Evolutionary conservation across 768 basidiomycete species (phyloP).

Genomic region (Mycena indigotica): DNA sequence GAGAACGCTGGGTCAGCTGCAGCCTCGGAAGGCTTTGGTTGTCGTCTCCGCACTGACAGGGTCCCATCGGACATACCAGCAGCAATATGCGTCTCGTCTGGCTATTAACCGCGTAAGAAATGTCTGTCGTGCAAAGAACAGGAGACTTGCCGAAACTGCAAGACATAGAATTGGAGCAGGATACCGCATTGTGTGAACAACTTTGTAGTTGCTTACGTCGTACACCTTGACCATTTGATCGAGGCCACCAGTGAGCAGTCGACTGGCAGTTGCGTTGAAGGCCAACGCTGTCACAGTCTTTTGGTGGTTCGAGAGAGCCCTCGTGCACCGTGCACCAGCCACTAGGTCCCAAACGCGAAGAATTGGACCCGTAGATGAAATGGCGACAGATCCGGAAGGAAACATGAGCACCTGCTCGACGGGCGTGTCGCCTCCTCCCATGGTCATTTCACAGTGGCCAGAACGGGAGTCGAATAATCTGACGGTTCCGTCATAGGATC

Average conservation of each 20-base stretch:
- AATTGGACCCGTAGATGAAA: conserved; percentile 91
- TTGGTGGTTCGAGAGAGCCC: conserved; percentile 95
- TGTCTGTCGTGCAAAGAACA: neutral
- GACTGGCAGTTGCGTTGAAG: conserved; percentile 73
- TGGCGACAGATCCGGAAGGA: conserved; percentile 80
- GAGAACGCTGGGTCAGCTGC: conserved; percentile 37
- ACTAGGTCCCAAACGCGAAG: conserved; percentile 94
- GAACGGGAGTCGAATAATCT: conserved; percentile 86
- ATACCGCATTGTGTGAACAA: conserved; percentile 98
- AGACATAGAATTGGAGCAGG: conserved; percentile 89
- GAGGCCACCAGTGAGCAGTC: conserved; percentile 86
- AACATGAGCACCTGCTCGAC: conserved; percentile 94
- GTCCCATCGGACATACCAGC: conserved; percentile 99
- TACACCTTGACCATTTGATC: conserved; percentile 99
- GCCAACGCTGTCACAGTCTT: conserved; percentile 92
- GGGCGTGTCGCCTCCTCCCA: conserved; percentile 63
- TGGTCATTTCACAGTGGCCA: conserved; percentile 80
- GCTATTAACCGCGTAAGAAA: conserved; percentile 49
- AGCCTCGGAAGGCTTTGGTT: conserved; percentile 69
- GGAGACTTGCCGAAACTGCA: conserved; percentile 78
- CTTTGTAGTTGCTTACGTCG: conserved; percentile 90
- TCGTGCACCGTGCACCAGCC: conserved; percentile 84
- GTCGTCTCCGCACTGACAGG: conserved; percentile 90
- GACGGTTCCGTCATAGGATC: conserved; percentile 93
- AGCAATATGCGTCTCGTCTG: conserved; percentile 94